Percentiles rank a stretch among this genome's conserved stretches.
These are phyloP conservation scores for Pestalotiopsis sp. DNA, from an alignment of 2,329 filamentous ascomycete genomes.

Conservation along the genomic window DNA sequence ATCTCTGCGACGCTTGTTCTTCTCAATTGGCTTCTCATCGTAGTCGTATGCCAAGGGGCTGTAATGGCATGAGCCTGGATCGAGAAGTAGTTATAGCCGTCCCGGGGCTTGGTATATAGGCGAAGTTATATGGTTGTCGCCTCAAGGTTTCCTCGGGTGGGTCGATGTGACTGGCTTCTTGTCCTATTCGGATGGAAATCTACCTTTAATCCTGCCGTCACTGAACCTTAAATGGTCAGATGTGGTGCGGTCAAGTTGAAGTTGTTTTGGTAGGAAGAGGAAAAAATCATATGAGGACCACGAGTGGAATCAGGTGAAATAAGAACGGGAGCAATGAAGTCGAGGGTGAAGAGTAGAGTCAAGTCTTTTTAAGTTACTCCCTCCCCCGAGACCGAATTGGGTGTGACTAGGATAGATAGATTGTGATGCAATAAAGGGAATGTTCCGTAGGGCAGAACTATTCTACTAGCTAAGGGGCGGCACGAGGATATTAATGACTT, in stretches of 20 bases:
- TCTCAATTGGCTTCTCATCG: constrained; percentile 26
- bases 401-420: not conserved
- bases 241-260: not conserved
- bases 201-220: not conserved
- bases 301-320: not conserved
- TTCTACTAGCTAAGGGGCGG: constrained; percentile 25
- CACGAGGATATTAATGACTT: constrained; percentile 34
- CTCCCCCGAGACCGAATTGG: not conserved
- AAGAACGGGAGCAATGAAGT: not conserved
- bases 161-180: not conserved
- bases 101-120: not conserved
- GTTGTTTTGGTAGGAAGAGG: not conserved
- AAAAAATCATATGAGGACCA: not conserved
- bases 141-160: not conserved
- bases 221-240: constrained; percentile 1
- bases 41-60: constrained; percentile 12
- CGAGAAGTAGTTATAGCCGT: not conserved
- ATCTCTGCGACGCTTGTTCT: constrained; percentile 22
- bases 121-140: not conserved
- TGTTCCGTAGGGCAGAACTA: constrained; percentile 13
- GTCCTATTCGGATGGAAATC: not conserved
- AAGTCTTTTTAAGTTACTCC: constrained; percentile 5
- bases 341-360: not conserved
- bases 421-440: constrained; percentile 9
- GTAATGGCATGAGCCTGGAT: not conserved